A percentile compares a stretch with the other conserved stretches of the same genome.
phyloP scores from a whole-genome alignment of 495 filamentous ascomycete genomes.

The Annulohypoxylon bovei region DNA sequence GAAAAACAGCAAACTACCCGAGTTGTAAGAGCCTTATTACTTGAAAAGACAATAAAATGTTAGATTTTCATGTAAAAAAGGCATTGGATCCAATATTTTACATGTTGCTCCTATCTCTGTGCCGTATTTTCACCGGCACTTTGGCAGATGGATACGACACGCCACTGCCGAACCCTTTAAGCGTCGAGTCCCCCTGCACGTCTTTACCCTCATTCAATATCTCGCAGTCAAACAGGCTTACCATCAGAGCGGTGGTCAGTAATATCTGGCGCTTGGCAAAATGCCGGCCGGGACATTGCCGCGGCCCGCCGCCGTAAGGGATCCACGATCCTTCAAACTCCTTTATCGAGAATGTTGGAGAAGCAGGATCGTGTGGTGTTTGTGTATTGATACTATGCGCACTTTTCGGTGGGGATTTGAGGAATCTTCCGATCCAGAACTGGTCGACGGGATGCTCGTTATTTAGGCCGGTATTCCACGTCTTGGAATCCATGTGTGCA shows the following conservation, averaged over 20 bases:
- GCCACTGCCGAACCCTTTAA: constrained; percentile 43
- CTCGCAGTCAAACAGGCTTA: constrained; percentile 46
- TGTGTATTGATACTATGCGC: too few species aligned
- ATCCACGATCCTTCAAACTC: constrained; percentile 50
- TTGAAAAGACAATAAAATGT: too few species aligned
- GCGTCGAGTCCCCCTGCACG: constrained; percentile 35
- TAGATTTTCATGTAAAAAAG: too few species aligned
- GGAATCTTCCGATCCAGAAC: constrained; percentile 46
- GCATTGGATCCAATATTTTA: neutral
- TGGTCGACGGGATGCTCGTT: constrained; percentile 42
- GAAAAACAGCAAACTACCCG: too few species aligned
- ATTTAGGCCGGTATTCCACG: constrained; percentile 41
- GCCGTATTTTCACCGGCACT: constrained; percentile 32
- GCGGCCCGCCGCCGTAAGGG: constrained; percentile 47
- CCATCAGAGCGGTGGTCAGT: constrained; percentile 39
- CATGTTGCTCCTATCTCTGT: constrained; percentile 5
- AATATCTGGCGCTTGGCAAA: constrained; percentile 50
- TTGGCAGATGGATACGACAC: constrained; percentile 34
- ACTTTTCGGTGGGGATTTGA: constrained; percentile 33
- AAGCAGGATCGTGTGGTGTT: neutral
- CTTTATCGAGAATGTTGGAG: constrained; percentile 44
- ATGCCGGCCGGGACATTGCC: constrained; percentile 46
- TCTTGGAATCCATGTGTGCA: constrained; percentile 45
- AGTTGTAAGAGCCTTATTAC: too few species aligned
- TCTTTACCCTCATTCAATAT: constrained; percentile 32